Evolutionary conservation across 2,329 filamentous ascomycete genomes (phyloP).

Genomic region (Lasiodiplodia theobromae): DNA sequence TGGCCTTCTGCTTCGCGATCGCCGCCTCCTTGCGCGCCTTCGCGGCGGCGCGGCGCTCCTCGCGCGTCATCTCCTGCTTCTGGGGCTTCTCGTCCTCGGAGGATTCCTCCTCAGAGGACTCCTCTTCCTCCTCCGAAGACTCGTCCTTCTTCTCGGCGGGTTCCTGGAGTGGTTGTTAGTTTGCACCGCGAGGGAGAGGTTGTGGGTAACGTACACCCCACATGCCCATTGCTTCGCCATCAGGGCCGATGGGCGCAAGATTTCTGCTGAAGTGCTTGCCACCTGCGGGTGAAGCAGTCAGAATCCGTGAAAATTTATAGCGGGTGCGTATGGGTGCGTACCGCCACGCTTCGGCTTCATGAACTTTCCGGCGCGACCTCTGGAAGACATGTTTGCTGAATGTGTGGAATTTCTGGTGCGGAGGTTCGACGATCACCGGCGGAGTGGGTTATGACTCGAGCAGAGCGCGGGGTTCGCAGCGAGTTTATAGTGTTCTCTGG

Average conservation of each 20-base stretch:
- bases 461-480: slow-evolving; percentile 22
- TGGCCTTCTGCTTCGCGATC: slow-evolving; percentile 75
- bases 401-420: slow-evolving; percentile 17
- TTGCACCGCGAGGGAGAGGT: slow-evolving; percentile 2
- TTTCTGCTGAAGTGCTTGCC: slow-evolving; percentile 96
- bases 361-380: slow-evolving; percentile 91
- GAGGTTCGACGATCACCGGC: slow-evolving; percentile 4
- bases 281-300: slow-evolving; percentile 59
- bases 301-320: not conserved
- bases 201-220: slow-evolving; percentile 69
- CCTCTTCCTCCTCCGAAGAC: slow-evolving; percentile 43
- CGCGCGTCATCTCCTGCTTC: slow-evolving; percentile 72
- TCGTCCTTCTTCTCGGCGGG: slow-evolving; percentile 59
- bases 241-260: slow-evolving; percentile 83
- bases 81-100: slow-evolving; percentile 50
- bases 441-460: slow-evolving; percentile 15
- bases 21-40: slow-evolving; percentile 93
- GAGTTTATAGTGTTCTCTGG: not conserved
- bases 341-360: slow-evolving; percentile 93
- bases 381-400: slow-evolving; percentile 54
- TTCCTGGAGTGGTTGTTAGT: slow-evolving; percentile 40
- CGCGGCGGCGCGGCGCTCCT: slow-evolving; percentile 85
- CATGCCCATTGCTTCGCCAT: slow-evolving; percentile 89
- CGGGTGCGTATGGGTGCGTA: slow-evolving; percentile 50
- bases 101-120: slow-evolving; percentile 49